Evolutionary conservation across 2,329 filamentous ascomycete genomes (phyloP).

Genomic region (Colletotrichum sp.): DNA sequence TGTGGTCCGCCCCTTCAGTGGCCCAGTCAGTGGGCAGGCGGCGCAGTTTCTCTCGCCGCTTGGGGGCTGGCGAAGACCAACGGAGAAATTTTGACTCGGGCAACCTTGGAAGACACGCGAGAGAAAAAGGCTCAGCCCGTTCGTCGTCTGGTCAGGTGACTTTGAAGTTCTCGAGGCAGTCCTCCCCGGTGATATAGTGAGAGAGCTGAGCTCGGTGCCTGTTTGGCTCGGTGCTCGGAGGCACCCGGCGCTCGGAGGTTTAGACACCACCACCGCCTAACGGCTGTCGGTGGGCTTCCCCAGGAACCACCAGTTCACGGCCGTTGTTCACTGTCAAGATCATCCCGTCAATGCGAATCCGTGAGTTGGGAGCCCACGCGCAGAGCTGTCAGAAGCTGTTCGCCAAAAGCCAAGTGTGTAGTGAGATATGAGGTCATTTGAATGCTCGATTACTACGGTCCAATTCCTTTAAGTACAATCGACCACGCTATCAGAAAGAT

Average conservation of each 20-base stretch:
- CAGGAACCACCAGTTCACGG: not conserved
- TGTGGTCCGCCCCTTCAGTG: not conserved
- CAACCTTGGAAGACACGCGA: not conserved
- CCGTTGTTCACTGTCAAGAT: not conserved
- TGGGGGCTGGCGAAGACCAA: not conserved
- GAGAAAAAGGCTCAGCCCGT: not conserved
- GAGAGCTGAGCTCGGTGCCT: not conserved
- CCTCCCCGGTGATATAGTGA: not conserved
- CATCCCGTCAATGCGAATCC: not conserved
- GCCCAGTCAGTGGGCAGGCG: not conserved
- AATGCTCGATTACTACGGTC: constrained; percentile 14
- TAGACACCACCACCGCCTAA: not conserved
- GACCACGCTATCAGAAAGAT: constrained; percentile 4
- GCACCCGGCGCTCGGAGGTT: not conserved
- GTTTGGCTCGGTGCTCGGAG: not conserved
- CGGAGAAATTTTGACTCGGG: not conserved
- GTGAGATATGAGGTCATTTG: not conserved
- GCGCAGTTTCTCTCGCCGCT: not conserved
- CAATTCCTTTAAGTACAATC: not conserved
- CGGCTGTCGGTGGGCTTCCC: not conserved
- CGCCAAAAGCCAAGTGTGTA: not conserved
- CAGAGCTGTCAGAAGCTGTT: not conserved
- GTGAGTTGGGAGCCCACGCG: not conserved
- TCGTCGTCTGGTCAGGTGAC: not conserved
- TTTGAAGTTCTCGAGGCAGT: not conserved